Base-by-base conservation (phyloP, 208 protist species). In the Trypanosoma rangeli region DNA sequence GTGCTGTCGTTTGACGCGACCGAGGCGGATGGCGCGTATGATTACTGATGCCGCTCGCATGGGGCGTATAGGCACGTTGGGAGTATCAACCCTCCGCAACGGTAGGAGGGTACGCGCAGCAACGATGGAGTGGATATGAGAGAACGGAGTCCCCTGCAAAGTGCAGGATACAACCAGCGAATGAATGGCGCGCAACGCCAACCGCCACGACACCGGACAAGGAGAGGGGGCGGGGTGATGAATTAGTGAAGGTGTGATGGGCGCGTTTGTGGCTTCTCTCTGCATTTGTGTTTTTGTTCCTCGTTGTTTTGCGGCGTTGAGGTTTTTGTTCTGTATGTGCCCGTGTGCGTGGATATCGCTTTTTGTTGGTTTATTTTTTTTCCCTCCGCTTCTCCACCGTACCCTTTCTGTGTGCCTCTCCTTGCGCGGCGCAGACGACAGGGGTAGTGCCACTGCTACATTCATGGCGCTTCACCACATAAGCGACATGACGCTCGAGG, bases 401-500 rank as follows among this genome's bases (percentile, higher is more conserved):
- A 24, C 33, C 20, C 3, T 53, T 35, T 29, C 52, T 5, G 57
- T 28, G n/a, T n/a, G n/a, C n/a, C n/a, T n/a, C 39, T 46, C 20
- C 5, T 50, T 64, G 33, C 50, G 59, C 26, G 59, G 42, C 15
- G 42, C 13, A 46, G 42, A 46, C 42, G 42, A 18, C 8, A 1
- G 12, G 42, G 42, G 15, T 9, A 9, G 42, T 16, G 42, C 12
- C 42, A 3, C 15, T 5, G 42, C 15, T 5, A 9, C 13, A 60
- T 28, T 28, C 31, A 74, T 74, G 60, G 70, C 60, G 39, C 49
- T 44, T 56, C 57, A 74, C 31, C 65, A 66, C 48, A 1, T 56
- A 46, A 68, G 62, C 65, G 62, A 68, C 60, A 68, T 68, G 61
- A 61, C 57, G 5, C 16, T 68, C 7, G 59, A 48, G n/a, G 54